Evolutionary conservation across 345 rosid genomes (phyloP), one percentile per base, ranked within the genome.

Genomic region (Iberis pinnata): DNA sequence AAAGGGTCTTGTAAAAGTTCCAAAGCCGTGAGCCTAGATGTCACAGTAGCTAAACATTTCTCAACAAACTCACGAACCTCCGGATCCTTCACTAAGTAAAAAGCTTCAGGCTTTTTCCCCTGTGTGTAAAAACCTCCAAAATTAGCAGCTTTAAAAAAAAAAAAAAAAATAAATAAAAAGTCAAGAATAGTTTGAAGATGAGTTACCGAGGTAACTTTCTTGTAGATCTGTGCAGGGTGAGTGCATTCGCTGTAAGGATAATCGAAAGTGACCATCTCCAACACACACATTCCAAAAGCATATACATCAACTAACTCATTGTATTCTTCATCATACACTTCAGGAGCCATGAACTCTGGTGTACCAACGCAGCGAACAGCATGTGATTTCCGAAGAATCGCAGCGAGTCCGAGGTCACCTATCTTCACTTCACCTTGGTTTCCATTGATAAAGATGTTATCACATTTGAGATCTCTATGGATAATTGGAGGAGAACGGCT

Each of bases 291-390:
- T 48, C 99, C 99, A 60, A 93, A 93, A 3, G 99, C 79, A 56
- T 93, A 93, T 31, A 93, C 79, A 70, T 93, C 99, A 38, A 93
- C 95, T 66, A 93, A 65, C 72, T 93, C 99, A 58, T 93, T 93
- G 47, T 93, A 93, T 49, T 81, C 95, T 69, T 93, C 99, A 75
- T 83, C 81, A 63, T 93, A 93, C 18, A 93, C 87, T 58, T 93
- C 99, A 5, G 99, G 99, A 38, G 99, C 99, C 99, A 93, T 93
- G 49, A 93, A 93, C 74, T 93, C 99, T 2, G 97, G 97, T 13
- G 61, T 75, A 93, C 99, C 99, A 48, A 93, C 99, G 49, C 99
- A 93, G 12, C 67, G 82, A 67, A 80, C 94, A 7, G 97, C 97
- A 58, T 85, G 88, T 5, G 97, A 81, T 75, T 81, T 88, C 17